Conservation (phyloP, 78 protist genomes). For the Bigelowiella natans region DNA sequence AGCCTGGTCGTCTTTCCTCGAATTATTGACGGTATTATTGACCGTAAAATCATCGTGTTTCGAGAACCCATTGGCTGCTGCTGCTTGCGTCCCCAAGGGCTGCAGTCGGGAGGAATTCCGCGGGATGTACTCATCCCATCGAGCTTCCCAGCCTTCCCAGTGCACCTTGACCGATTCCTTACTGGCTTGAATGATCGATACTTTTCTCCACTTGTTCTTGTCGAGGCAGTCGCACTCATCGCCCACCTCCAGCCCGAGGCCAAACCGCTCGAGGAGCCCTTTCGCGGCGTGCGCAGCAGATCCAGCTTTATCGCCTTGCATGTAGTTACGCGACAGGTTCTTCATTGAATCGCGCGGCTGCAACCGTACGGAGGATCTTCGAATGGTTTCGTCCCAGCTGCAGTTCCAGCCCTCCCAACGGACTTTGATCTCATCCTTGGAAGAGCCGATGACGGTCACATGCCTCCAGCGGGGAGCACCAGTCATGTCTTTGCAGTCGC, state of each 20-base stretch:
- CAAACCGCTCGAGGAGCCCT: neutral
- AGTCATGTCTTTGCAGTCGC: neutral
- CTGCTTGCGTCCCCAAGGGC: too few species aligned
- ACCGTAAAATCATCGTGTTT: too few species aligned
- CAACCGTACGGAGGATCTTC: neutral
- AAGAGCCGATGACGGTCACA: neutral
- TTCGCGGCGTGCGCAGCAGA: too few species aligned
- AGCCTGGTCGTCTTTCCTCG: too few species aligned
- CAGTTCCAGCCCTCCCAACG: neutral
- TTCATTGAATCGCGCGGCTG: neutral
- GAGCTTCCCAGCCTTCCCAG: neutral
- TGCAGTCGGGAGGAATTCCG: neutral
- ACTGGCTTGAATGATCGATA: neutral
- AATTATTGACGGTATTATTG: too few species aligned
- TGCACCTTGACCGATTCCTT: neutral
- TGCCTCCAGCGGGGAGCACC: neutral
- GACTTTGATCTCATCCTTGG: neutral
- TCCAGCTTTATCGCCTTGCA: too few species aligned
- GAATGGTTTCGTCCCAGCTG: neutral
- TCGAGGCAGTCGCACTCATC: neutral
- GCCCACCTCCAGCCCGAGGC: neutral
- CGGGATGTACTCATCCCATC: neutral
- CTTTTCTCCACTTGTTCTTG: neutral
- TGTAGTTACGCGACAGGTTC: too few species aligned
- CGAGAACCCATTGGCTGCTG: too few species aligned